These are phyloP conservation scores for Hanseniaspora sp. DNA, from an alignment of 1,139 yeast genomes.

Conservation along the genomic window DNA sequence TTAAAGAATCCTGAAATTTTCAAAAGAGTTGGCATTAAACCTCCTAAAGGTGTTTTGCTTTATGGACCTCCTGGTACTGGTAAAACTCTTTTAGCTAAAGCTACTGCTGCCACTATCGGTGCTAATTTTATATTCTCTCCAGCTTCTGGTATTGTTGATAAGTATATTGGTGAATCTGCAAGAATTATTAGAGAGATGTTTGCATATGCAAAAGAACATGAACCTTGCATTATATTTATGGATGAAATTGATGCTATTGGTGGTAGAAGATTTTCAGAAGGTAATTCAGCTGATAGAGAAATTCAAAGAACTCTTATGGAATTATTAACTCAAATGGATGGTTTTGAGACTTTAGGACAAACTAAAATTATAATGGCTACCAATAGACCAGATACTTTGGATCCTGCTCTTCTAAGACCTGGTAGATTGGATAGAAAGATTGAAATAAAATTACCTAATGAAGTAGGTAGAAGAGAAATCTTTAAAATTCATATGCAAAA, in stretches of 20 bases:
- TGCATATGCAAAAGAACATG: constrained; percentile 95
- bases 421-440: constrained; percentile 97
- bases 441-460: constrained; percentile 93
- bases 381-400: constrained; percentile 94
- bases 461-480: constrained; percentile 87
- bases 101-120: constrained; percentile 97
- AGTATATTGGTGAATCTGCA: constrained; percentile 96
- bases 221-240: constrained; percentile 97
- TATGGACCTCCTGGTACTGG: constrained; percentile 99
- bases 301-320: constrained; percentile 98
- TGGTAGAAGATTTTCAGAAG: constrained; percentile 95
- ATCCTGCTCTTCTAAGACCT: constrained; percentile 97
- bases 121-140: constrained; percentile 97
- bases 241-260: constrained; percentile 99
- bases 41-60: constrained; percentile 92
- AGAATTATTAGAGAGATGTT: constrained; percentile 97
- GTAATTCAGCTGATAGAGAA: constrained; percentile 97
- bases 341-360: constrained; percentile 92
- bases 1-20: constrained; percentile 94
- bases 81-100: constrained; percentile 88
- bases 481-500: constrained; percentile 86
- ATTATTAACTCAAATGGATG: constrained; percentile 95
- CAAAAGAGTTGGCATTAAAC: constrained; percentile 89
- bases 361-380: constrained; percentile 99
- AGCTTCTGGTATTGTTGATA: constrained; percentile 96